Conservation (phyloP, 1,284 basidiomycete genomes). For the Ustilago nuda region DNA sequence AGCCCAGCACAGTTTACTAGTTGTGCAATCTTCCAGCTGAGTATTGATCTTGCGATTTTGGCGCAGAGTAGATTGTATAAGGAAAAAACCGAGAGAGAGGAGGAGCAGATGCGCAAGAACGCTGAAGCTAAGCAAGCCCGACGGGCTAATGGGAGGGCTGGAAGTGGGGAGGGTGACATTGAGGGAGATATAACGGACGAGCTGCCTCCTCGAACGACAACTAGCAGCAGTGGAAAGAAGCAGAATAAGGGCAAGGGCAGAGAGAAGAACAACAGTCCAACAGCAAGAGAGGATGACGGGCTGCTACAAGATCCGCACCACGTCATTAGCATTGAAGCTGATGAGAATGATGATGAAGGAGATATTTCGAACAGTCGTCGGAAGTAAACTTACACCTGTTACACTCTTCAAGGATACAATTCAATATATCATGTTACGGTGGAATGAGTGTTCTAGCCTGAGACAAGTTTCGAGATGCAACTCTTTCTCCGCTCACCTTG, state of each 20-base stretch:
- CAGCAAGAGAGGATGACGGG: constrained; percentile 12
- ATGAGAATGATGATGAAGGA: constrained; percentile 50
- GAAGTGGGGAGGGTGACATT: constrained; percentile 7
- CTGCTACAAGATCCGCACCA: constrained; percentile 29
- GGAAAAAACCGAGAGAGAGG: constrained; percentile 61
- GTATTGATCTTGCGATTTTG: constrained; percentile 66
- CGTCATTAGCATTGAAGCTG: constrained; percentile 45
- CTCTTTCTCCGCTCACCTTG: constrained; percentile 3
- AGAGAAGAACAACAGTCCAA: neutral
- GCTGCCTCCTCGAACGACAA: neutral
- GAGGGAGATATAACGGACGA: constrained; percentile 17
- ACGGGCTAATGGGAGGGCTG: neutral
- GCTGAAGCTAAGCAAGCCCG: neutral
- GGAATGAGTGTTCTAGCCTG: neutral
- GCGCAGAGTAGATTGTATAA: constrained; percentile 65
- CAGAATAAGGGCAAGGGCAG: constrained; percentile 4
- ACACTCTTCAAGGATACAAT: too few species aligned
- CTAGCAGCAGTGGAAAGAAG: neutral
- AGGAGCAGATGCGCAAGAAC: constrained; percentile 27
- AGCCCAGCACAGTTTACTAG: constrained; percentile 55
- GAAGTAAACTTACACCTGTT: neutral
- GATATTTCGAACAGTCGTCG: constrained; percentile 27
- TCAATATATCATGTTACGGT: neutral
- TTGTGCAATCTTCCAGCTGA: constrained; percentile 64
- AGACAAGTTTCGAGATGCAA: constrained; percentile 17